A percentile compares a stretch with the other conserved stretches of the same genome.
These are phyloP conservation scores for Diplodia sapinea DNA, from an alignment of 2,329 filamentous ascomycete species.

Conservation along the genomic window DNA sequence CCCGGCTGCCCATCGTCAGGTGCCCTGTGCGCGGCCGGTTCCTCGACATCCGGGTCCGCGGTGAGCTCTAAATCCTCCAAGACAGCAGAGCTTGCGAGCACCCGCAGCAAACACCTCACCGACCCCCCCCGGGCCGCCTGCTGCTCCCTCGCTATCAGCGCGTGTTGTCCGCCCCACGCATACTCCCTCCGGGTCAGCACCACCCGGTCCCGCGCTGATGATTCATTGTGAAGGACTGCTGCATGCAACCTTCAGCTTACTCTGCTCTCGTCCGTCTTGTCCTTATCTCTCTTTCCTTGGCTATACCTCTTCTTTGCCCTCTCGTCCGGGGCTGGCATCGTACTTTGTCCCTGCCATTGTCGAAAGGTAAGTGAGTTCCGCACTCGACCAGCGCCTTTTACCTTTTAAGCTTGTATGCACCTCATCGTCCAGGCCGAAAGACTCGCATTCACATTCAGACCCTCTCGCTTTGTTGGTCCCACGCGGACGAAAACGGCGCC, in stretches of 20 bases:
- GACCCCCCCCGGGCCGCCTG: slow-evolving; percentile 1
- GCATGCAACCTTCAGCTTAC: neutral
- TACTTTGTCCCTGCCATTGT: neutral
- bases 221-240: neutral
- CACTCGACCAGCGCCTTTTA: neutral
- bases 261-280: neutral
- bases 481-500: neutral
- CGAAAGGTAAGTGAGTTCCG: neutral
- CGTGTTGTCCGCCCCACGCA: neutral
- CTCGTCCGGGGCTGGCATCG: neutral
- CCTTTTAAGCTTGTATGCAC: slow-evolving; percentile 17
- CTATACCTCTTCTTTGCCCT: neutral
- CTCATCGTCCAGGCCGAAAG: neutral
- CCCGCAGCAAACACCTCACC: slow-evolving; percentile 15
- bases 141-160: slow-evolving; percentile 14
- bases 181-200: slow-evolving; percentile 4
- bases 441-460: slow-evolving; percentile 3
- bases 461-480: neutral
- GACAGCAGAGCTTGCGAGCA: slow-evolving; percentile 12
- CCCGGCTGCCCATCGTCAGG: neutral
- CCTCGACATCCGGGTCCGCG: neutral
- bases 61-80: neutral
- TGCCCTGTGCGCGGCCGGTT: neutral
- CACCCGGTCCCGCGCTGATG: slow-evolving; percentile 1
- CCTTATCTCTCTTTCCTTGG: neutral